A percentile compares a stretch with the other conserved stretches of the same genome.
phyloP scores from a whole-genome alignment of 2,329 filamentous ascomycete genomes.

The Neofusicoccum umdonicola region DNA sequence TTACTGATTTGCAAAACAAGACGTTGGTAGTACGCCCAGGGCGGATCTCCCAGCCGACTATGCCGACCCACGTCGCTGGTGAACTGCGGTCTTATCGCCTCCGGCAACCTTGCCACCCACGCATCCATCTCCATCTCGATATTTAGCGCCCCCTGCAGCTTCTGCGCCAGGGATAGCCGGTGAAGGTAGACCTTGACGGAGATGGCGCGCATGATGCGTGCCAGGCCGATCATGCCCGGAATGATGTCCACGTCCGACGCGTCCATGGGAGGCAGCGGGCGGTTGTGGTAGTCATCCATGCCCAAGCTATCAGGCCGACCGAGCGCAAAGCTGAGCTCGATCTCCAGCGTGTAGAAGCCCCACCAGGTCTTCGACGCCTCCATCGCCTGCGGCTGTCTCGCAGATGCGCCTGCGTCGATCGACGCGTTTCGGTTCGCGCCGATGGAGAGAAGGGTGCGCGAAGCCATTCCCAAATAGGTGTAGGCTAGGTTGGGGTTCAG shows the following conservation, averaged over 20 bases:
- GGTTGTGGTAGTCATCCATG: conserved; percentile 50
- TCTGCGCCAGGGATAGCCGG: conserved; percentile 34
- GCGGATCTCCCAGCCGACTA: conserved; percentile 33
- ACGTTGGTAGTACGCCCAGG: conserved; percentile 39
- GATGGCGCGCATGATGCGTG: conserved; percentile 40
- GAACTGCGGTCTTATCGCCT: conserved; percentile 32
- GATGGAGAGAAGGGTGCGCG: conserved; percentile 48
- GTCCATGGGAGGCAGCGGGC: conserved; percentile 29
- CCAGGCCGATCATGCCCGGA: conserved; percentile 42
- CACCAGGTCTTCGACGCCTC: conserved; percentile 22
- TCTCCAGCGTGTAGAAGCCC: conserved; percentile 23
- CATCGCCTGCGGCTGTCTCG: conserved; percentile 3
- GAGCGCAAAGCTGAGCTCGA: conserved; percentile 45
- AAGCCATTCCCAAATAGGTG: conserved; percentile 49
- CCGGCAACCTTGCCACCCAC: conserved; percentile 36
- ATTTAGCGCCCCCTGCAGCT: conserved; percentile 33
- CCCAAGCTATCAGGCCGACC: conserved; percentile 50
- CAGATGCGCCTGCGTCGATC: background rate
- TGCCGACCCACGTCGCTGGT: conserved; percentile 24
- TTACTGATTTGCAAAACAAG: conserved; percentile 40
- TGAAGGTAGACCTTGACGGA: conserved; percentile 42
- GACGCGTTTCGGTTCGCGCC: conserved; percentile 46
- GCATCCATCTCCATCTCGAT: conserved; percentile 38
- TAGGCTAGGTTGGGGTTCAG: conserved; percentile 49
- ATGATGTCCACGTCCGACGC: conserved; percentile 40